These are phyloP conservation scores for Ottelia alismoides DNA, from an alignment of 106 monocot genomes.

Conservation along the genomic window DNA sequence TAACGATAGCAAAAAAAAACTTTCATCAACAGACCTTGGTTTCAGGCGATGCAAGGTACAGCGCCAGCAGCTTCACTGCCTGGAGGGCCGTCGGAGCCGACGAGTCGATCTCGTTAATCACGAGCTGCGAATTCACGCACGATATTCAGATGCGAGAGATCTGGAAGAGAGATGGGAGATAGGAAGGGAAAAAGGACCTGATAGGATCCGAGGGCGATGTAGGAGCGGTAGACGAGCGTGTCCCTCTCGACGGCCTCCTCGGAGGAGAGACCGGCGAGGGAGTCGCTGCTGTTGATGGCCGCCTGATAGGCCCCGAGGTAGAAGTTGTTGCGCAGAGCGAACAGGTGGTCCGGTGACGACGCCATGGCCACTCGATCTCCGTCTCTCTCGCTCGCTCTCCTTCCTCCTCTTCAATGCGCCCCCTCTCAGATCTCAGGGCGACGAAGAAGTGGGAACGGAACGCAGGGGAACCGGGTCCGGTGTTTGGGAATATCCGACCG, in stretches of 20 bases:
- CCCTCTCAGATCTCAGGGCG: too few relatives aligned
- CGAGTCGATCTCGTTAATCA: constrained; percentile 77
- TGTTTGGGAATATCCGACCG: too few relatives aligned
- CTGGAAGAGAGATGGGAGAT: too few relatives aligned
- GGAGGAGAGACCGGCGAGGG: constrained; percentile 42
- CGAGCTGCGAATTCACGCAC: constrained; percentile 38
- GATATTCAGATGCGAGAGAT: too few relatives aligned
- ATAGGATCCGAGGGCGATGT: constrained; percentile 81
- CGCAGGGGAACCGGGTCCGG: too few relatives aligned
- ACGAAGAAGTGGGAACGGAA: too few relatives aligned
- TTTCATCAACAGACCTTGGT: constrained; percentile 81
- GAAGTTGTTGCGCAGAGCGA: constrained; percentile 89
- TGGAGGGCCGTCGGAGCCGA: constrained; percentile 82
- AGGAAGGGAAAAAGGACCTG: too few relatives aligned
- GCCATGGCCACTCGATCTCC: background rate
- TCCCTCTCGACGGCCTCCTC: constrained; percentile 85
- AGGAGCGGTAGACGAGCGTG: constrained; percentile 67
- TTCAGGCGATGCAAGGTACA: constrained; percentile 40
- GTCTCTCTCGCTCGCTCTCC: background rate
- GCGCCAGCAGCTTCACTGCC: constrained; percentile 82
- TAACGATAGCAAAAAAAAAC: background rate
- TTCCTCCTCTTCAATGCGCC: too few relatives aligned
- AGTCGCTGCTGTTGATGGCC: constrained; percentile 79
- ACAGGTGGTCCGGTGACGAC: constrained; percentile 79
- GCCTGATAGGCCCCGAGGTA: constrained; percentile 79